Evolutionary conservation across 2,329 filamentous ascomycete genomes (phyloP).

Genomic region (Penicillium brevicompactum): DNA sequence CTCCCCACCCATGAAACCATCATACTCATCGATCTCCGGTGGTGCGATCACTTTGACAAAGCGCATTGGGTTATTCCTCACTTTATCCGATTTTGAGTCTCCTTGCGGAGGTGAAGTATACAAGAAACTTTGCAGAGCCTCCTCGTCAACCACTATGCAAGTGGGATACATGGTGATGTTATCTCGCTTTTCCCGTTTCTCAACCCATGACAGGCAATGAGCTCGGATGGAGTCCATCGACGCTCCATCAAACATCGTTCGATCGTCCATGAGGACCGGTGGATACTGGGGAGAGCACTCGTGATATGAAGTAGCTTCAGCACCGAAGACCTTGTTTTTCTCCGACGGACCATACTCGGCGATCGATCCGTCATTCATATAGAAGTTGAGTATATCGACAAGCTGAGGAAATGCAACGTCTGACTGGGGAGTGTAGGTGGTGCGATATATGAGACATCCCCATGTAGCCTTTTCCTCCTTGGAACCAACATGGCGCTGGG

Average conservation of each 20-base stretch:
- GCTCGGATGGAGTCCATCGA: not conserved
- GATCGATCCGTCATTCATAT: conserved; percentile 1
- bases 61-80: not conserved
- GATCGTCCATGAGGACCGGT: not conserved
- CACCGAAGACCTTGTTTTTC: not conserved
- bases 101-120: not conserved
- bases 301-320: not conserved
- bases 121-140: not conserved
- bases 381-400: conserved; percentile 1
- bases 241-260: not conserved
- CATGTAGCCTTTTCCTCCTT: not conserved
- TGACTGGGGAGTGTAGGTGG: conserved; percentile 1
- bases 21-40: not conserved
- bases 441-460: conserved; percentile 8
- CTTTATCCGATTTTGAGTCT: not conserved
- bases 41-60: conserved; percentile 1
- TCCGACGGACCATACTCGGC: not conserved
- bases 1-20: conserved; percentile 1
- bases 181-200: not conserved
- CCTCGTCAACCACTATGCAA: conserved; percentile 5
- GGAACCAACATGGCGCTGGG: not conserved
- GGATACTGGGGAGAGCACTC: not conserved
- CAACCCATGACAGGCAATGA: not conserved
- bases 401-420: not conserved
- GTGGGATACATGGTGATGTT: not conserved